A percentile compares a stretch with the other conserved stretches of the same genome.
Conservation (phyloP, 1,284 basidiomycete genomes). For the Xerocomus amazonicus region DNA sequence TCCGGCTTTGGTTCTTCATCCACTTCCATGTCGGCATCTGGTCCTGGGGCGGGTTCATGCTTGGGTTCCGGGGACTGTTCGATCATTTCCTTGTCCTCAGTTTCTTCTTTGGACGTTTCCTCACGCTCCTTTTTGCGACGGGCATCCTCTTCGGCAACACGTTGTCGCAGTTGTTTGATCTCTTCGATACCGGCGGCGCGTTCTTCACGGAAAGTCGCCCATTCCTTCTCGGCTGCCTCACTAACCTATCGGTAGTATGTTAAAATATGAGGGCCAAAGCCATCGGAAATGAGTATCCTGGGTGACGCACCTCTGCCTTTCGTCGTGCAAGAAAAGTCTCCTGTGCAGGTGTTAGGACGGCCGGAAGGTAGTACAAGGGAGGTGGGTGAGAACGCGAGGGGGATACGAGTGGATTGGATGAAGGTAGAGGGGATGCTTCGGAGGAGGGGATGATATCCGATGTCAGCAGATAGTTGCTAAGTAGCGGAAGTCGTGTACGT, state of each 20-base stretch:
- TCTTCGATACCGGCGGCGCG: constrained; percentile 58
- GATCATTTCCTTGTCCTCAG: constrained; percentile 28
- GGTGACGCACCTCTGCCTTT: constrained; percentile 54
- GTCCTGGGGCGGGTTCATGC: constrained; percentile 20
- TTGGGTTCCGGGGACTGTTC: constrained; percentile 19
- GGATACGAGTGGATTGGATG: constrained; percentile 45
- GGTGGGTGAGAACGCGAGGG: constrained; percentile 65
- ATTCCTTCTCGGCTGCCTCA: constrained; percentile 65
- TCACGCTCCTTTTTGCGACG: constrained; percentile 47
- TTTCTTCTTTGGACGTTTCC: constrained; percentile 37
- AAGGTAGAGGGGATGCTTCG: constrained; percentile 26
- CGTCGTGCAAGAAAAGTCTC: constrained; percentile 60
- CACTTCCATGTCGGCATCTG: constrained; percentile 44
- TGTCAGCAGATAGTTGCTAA: constrained; percentile 73
- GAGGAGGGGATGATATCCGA: constrained; percentile 58
- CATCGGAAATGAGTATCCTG: background rate
- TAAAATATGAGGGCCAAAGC: background rate
- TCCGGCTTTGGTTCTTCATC: constrained; percentile 37
- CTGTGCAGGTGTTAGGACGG: constrained; percentile 63
- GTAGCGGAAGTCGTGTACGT: constrained; percentile 60
- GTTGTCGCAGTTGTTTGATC: constrained; percentile 56
- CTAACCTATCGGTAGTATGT: constrained; percentile 43
- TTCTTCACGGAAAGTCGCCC: constrained; percentile 59
- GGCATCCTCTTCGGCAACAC: constrained; percentile 56
- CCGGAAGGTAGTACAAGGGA: constrained; percentile 73